Base-by-base conservation (phyloP, 192 early-diverging fungal genomes). In the Gorgonomyces haynaldii region DNA sequence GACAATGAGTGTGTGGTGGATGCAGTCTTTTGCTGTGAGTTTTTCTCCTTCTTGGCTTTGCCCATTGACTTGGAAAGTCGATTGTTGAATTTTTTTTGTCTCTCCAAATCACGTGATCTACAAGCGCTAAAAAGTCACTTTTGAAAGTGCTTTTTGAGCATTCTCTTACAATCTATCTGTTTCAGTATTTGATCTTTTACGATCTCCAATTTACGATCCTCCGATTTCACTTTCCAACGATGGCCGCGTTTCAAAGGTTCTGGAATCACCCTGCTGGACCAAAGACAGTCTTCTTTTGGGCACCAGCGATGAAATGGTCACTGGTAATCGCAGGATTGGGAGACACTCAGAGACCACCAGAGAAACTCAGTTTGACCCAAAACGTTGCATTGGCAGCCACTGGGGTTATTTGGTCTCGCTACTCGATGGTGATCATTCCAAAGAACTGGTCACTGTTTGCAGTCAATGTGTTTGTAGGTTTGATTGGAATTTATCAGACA, bases 281-380 rank as follows among this genome's bases (percentile, higher is more conserved):
- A 52, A 94, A 94, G 70, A 98, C 95, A 37, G 82, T 98, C 55
- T 87, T 90, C 65, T 98, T 98, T 62, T 98, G 95, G 95, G 95
- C 91, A 0, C 95, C 95, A 41, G 67, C 80, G 42, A 80, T 76
- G 70, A 91, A 91, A 83, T 89, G 86, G 86, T 83, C 83, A 73
- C 44, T 98, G 39, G 91, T 98, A 9, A 80, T 92, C 57, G 91
- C 94, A 25, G 94, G 94, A 24, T 48, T 98, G 29, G 76, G 85
- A 44, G 94, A 98, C 64, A 53, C 93, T 32, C 60, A 79, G 19
- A 81, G 91, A 25, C 91, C 94, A 13, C 86, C 84, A 13, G 91
- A 98, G 53, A 82, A 86, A 61, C 68, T 98, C 46, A 84, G 81
- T 39, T 67, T 90, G 22, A 76, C 66, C 25, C 94, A 98, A 70